Conservation (phyloP, 495 filamentous ascomycete genomes). For the Ramalina peruviana region DNA sequence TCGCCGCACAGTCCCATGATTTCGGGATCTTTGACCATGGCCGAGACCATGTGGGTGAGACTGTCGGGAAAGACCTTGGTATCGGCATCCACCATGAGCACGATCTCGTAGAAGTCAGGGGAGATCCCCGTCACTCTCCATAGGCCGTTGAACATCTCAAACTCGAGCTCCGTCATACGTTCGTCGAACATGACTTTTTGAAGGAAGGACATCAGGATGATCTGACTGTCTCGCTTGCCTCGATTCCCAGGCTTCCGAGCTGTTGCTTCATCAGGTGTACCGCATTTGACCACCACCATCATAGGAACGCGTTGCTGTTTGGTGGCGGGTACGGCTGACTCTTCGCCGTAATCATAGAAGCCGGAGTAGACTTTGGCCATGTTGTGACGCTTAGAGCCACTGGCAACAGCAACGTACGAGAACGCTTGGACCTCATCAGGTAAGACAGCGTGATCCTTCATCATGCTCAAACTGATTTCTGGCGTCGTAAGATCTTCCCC, state of each 20-base stretch:
- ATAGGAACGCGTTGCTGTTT: constrained; percentile 98
- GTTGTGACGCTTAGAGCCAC: constrained; percentile 93
- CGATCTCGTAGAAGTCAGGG: constrained; percentile 92
- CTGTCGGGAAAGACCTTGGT: constrained; percentile 98
- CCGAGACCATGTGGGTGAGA: constrained; percentile 94
- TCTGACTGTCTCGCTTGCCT: constrained; percentile 96
- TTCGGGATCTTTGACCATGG: constrained; percentile 98
- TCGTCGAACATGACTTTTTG: constrained; percentile 99
- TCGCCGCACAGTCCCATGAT: constrained; percentile 99
- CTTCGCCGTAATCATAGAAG: constrained; percentile 89
- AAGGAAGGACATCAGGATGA: constrained; percentile 97
- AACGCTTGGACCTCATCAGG: constrained; percentile 72
- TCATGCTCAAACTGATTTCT: constrained; percentile 82
- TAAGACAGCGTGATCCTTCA: constrained; percentile 73
- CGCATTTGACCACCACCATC: constrained; percentile 94
- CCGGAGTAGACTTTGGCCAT: constrained; percentile 98
- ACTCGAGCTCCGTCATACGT: constrained; percentile 99
- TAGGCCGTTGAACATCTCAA: constrained; percentile 98
- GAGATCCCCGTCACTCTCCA: constrained; percentile 98
- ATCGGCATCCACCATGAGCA: constrained; percentile 98
- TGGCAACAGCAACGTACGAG: constrained; percentile 93
- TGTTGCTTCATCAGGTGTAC: constrained; percentile 71
- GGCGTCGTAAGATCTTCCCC: constrained; percentile 81
- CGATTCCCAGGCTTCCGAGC: constrained; percentile 87
- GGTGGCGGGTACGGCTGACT: constrained; percentile 62